These are phyloP conservation scores for Alternaria consortialis DNA, from an alignment of 2,329 filamentous ascomycete genomes.

Conservation along the genomic window DNA sequence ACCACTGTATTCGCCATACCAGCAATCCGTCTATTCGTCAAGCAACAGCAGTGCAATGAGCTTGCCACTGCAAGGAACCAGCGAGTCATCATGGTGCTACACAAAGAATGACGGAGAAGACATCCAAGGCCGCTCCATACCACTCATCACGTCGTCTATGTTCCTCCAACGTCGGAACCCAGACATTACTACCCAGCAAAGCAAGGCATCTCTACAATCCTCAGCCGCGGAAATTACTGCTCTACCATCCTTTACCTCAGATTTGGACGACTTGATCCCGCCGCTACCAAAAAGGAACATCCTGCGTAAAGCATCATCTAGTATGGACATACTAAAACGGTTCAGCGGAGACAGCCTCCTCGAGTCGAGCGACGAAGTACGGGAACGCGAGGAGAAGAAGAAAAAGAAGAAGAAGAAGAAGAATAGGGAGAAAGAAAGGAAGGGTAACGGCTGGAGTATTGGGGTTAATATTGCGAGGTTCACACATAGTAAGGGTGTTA, in stretches of 20 bases:
- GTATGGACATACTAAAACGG: background rate
- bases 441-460: slow-evolving; percentile 44
- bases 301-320: background rate
- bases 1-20: background rate
- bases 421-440: slow-evolving; percentile 24
- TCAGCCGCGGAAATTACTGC: background rate
- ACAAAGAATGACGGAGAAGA: slow-evolving; percentile 20
- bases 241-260: background rate
- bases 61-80: slow-evolving; percentile 31
- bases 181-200: background rate
- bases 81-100: slow-evolving; percentile 27
- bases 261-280: slow-evolving; percentile 13
- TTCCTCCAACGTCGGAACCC: background rate
- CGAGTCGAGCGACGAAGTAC: slow-evolving; percentile 10
- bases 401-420: slow-evolving; percentile 15
- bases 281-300: background rate
- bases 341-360: slow-evolving; percentile 14
- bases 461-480: slow-evolving; percentile 31
- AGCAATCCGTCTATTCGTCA: slow-evolving; percentile 2
- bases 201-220: background rate
- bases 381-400: slow-evolving; percentile 15
- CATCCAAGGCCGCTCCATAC: background rate
- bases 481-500: slow-evolving; percentile 34
- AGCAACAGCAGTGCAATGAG: slow-evolving; percentile 28
- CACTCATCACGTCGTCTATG: background rate